Conservation (phyloP, 169 alveolate genomes). For the Eimeria necatrix region DNA sequence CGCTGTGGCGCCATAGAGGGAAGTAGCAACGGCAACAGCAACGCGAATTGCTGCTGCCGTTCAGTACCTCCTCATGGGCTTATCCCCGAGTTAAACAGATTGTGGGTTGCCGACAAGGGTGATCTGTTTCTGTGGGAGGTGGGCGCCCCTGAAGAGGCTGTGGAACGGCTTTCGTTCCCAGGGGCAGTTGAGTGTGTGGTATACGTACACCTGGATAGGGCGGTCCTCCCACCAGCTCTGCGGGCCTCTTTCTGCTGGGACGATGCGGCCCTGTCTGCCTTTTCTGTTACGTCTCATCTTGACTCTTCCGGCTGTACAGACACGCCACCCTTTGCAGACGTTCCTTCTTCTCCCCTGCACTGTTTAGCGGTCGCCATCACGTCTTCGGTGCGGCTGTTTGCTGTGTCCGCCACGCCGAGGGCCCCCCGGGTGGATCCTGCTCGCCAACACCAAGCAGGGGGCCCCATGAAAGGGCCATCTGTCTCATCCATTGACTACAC, state of each 20-base stretch:
- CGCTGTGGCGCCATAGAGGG: constrained; percentile 46
- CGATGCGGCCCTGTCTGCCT: neutral
- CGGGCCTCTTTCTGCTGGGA: neutral
- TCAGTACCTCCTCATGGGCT: constrained; percentile 26
- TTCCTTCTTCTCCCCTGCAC: constrained; percentile 7
- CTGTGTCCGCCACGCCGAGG: neutral
- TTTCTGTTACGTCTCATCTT: neutral
- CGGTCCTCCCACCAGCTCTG: constrained; percentile 25
- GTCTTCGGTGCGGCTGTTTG: constrained; percentile 23
- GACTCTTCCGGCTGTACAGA: constrained; percentile 58
- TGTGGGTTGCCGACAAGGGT: constrained; percentile 2
- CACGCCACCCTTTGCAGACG: constrained; percentile 35
- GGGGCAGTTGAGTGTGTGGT: constrained; percentile 27
- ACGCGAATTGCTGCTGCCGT: constrained; percentile 7
- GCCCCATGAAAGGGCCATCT: neutral
- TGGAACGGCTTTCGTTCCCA: neutral
- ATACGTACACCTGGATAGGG: constrained; percentile 58
- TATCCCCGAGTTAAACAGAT: neutral
- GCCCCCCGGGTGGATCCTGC: neutral
- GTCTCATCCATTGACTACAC: neutral
- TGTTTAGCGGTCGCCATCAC: neutral
- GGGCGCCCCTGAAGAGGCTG: constrained; percentile 9
- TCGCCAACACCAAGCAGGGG: neutral
- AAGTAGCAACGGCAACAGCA: constrained; percentile 4
- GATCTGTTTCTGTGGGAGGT: constrained; percentile 19